phyloP scores from a whole-genome alignment of 1,139 yeast genomes.

The Candida mesenterica region DNA sequence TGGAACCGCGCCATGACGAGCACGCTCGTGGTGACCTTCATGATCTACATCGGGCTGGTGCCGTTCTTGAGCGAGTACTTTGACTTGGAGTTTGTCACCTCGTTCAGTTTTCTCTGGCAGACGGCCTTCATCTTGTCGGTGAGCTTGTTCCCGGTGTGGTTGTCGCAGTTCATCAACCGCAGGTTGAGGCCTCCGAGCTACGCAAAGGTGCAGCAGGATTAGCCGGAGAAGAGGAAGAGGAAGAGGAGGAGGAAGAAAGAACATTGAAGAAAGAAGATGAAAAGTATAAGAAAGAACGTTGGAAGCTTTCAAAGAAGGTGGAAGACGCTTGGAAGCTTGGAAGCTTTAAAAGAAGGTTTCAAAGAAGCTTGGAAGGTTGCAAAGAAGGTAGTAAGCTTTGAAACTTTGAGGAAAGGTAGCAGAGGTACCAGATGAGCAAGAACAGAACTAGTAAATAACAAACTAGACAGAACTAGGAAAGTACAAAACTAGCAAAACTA shows the following conservation, averaged over 20 bases:
- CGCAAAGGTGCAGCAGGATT: conserved; percentile 89
- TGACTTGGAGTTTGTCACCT: conserved; percentile 61
- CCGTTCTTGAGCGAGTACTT: conserved; percentile 87
- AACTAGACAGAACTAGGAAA: no score
- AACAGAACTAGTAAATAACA: no score
- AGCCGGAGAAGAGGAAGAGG: conserved; percentile 3
- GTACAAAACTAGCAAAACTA: no score
- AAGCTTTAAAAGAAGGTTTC: no score
- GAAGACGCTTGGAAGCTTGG: no score
- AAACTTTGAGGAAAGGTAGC: no score
- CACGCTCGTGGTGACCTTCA: conserved; percentile 68
- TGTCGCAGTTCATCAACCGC: conserved; percentile 70
- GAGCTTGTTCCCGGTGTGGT: conserved; percentile 89
- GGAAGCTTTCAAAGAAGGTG: no score
- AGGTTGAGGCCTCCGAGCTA: conserved; percentile 89
- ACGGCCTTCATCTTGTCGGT: conserved; percentile 59
- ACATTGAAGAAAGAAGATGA: no score
- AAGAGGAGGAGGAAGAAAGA: not conserved
- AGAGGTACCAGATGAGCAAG: no score
- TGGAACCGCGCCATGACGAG: conserved; percentile 83
- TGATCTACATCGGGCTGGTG: conserved; percentile 65
- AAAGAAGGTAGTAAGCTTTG: no score
- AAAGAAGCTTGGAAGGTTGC: no score
- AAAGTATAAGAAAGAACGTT: no score
- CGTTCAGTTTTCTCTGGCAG: conserved; percentile 69